Conservation (phyloP, 768 basidiomycete genomes). For the Sistotremastrum niveocremeum region DNA sequence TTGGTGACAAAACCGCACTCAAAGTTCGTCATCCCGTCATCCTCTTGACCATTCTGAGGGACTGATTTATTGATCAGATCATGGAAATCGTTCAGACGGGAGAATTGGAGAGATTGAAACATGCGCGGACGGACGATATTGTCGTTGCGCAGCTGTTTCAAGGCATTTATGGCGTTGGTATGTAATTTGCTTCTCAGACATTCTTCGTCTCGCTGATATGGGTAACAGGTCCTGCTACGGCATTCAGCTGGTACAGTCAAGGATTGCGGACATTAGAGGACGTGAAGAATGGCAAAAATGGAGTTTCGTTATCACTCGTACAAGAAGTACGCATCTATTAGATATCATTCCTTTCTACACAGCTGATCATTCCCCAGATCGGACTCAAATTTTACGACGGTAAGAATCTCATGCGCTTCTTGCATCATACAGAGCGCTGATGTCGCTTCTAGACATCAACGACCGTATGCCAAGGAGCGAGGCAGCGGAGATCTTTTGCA, state of each 20-base stretch:
- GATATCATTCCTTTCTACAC: not conserved
- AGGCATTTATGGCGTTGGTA: conserved; percentile 81
- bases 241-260: conserved; percentile 57
- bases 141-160: conserved; percentile 44
- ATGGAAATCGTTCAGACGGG: conserved; percentile 73
- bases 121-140: conserved; percentile 55
- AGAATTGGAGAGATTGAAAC: conserved; percentile 48
- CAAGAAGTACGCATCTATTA: conserved; percentile 27
- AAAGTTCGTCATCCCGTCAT: conserved; percentile 34
- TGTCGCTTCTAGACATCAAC: conserved; percentile 49
- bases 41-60: not conserved
- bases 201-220: not conserved
- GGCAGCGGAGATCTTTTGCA: conserved; percentile 56
- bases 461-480: conserved; percentile 75
- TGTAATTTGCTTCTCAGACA: conserved; percentile 12
- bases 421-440: not conserved
- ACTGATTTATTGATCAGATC: conserved; percentile 31
- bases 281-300: conserved; percentile 42
- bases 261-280: conserved; percentile 77
- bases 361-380: conserved; percentile 20
- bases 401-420: conserved; percentile 13
- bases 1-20: conserved; percentile 62
- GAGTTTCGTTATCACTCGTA: conserved; percentile 40
- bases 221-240: conserved; percentile 44
- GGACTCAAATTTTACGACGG: conserved; percentile 62